Evolutionary conservation across 2,329 filamentous ascomycete genomes (phyloP), one percentile per base, ranked within the genome.

Genomic region (Xylaria sp.): DNA sequence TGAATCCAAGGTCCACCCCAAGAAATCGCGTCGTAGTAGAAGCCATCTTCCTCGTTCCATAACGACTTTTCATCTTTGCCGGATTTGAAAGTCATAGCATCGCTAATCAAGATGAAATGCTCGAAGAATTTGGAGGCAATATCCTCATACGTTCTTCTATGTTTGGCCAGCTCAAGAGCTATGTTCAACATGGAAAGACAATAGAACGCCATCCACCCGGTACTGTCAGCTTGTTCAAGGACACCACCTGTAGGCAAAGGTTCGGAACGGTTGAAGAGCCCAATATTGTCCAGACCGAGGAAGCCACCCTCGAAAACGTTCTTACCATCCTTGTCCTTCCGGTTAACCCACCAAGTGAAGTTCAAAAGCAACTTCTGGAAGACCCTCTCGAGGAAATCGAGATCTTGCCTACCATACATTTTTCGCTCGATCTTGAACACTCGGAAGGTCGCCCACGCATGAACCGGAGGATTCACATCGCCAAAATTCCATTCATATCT

Each of bases 291-390:
- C 61, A 98, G 85, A 54, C 95, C 95, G 8, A 98, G 84, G 85
- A 98, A 98, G 51, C 95, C 95, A 73, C 95, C 96, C 78, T 98
- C 96, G 74, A 98, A 98, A 32, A 98, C 92, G 77, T 98, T 98
- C 84, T 98, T 98, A 76, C 94, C 95, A 10, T 97, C 93, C 12
- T 88, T 87, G 76, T 98, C 95, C 81, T 98, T 98, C 67, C 95
- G 92, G 79, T 98, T 98, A 23, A 98, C 95, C 95, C 95, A 98
- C 96, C 96, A 98, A 3, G 96, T 98, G 80, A 98, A 98, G 83
- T 98, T 98, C 71, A 98, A 85, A 27, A 98, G 84, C 69, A 98
- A 82, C 81, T 98, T 98, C 78, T 98, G 96, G 84, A 98, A 98
- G 4, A 98, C 94, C 23, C 95, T 89, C 84, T 98, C 95, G 10